Evolutionary conservation across 208 protist genomes (phyloP).

Genomic region (Wallacemonas collosoma): DNA sequence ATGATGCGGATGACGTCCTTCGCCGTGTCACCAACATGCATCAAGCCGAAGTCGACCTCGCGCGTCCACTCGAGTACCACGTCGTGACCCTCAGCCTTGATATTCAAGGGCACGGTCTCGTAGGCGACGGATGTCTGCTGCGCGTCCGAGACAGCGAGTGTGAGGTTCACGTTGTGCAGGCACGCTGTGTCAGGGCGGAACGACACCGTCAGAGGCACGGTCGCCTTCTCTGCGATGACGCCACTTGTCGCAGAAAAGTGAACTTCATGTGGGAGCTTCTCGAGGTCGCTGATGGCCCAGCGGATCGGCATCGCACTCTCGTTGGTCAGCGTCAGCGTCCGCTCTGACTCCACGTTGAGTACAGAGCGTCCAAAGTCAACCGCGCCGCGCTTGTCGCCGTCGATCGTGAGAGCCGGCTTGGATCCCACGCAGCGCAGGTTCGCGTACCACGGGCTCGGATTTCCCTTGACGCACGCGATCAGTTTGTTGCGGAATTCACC

Average conservation of each 20-base stretch:
- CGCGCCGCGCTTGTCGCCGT: slow-evolving; percentile 71
- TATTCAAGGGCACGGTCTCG: slow-evolving; percentile 68
- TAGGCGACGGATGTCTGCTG: slow-evolving; percentile 39
- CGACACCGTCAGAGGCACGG: slow-evolving; percentile 49
- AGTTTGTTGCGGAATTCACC: slow-evolving; percentile 86
- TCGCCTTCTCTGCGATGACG: slow-evolving; percentile 63
- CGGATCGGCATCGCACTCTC: slow-evolving; percentile 71
- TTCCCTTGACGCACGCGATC: slow-evolving; percentile 90
- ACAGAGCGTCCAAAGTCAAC: slow-evolving; percentile 86
- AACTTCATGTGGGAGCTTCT: slow-evolving; percentile 78
- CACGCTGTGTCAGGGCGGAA: slow-evolving; percentile 78
- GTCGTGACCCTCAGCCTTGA: slow-evolving; percentile 93
- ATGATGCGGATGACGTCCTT: slow-evolving; percentile 77
- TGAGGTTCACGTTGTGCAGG: slow-evolving; percentile 63
- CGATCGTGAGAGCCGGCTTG: slow-evolving; percentile 73
- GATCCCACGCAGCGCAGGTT: slow-evolving; percentile 84
- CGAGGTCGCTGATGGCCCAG: slow-evolving; percentile 67
- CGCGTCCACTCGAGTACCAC: slow-evolving; percentile 91
- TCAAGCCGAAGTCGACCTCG: slow-evolving; percentile 89
- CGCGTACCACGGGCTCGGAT: slow-evolving; percentile 90
- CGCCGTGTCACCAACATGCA: slow-evolving; percentile 88
- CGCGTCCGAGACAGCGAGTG: slow-evolving; percentile 65
- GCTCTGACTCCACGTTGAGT: slow-evolving; percentile 46
- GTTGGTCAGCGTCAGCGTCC: slow-evolving; percentile 73
- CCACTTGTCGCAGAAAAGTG: slow-evolving; percentile 63